Evolutionary conservation across 208 protist genomes (phyloP).

Genomic region (Trypanosoma scelopori): DNA sequence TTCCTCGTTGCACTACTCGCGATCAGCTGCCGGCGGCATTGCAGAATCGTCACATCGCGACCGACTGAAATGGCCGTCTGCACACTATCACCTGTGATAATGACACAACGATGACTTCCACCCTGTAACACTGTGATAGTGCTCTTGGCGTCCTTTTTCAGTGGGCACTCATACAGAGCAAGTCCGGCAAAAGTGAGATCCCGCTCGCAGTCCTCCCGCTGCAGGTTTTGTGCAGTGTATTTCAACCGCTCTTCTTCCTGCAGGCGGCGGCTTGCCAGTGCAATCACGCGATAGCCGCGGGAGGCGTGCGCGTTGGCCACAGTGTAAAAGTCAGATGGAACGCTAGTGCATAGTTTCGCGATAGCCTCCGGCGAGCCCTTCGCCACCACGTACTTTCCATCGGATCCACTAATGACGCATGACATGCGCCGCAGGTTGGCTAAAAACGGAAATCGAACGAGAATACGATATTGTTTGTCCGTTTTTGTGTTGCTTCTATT

Average conservation of each 20-base stretch:
- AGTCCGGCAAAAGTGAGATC: slow-evolving; percentile 96
- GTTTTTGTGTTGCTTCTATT: slow-evolving; percentile 26
- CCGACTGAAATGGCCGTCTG: slow-evolving; percentile 97
- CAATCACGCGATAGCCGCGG: slow-evolving; percentile 96
- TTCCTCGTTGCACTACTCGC: slow-evolving; percentile 27
- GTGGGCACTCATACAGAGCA: slow-evolving; percentile 94
- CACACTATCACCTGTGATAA: slow-evolving; percentile 98
- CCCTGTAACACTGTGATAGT: slow-evolving; percentile 84
- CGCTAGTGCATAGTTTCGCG: slow-evolving; percentile 63
- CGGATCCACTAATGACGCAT: slow-evolving; percentile 70
- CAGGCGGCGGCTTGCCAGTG: slow-evolving; percentile 92
- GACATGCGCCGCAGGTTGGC: slow-evolving; percentile 96
- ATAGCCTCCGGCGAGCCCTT: slow-evolving; percentile 98
- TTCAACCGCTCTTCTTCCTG: slow-evolving; percentile 37
- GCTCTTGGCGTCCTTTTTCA: slow-evolving; percentile 91
- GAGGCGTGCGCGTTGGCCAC: slow-evolving; percentile 79
- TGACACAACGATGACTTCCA: slow-evolving; percentile 90
- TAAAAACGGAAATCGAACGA: slow-evolving; percentile 94
- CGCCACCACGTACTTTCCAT: slow-evolving; percentile 75
- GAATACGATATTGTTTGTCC: slow-evolving; percentile 62
- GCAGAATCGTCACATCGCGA: slow-evolving; percentile 83
- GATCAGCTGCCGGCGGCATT: slow-evolving; percentile 65
- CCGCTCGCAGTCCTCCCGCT: slow-evolving; percentile 88
- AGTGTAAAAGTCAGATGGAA: slow-evolving; percentile 86
- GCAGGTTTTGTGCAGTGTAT: slow-evolving; percentile 48